Conservation (phyloP, 257 asterid species). For the Voacanga thouarsii region DNA sequence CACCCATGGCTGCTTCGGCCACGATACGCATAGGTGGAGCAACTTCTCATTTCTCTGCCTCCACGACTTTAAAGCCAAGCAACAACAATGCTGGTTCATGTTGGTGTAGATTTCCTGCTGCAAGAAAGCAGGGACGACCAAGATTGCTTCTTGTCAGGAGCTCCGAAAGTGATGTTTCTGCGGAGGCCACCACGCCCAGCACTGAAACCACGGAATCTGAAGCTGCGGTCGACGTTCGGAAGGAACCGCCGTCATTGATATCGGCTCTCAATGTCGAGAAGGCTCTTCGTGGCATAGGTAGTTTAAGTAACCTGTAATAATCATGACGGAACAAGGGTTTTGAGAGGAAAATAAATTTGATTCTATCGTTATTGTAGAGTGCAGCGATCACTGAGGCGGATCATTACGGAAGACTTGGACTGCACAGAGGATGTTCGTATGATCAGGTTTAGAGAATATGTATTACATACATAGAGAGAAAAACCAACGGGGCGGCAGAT, state of each 20-base stretch:
- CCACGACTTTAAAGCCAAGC: slow-evolving; percentile 1
- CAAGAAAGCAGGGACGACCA: slow-evolving; percentile 9
- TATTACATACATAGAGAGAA: no score
- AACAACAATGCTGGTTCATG: background rate
- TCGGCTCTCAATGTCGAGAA: slow-evolving; percentile 75
- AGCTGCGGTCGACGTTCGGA: slow-evolving; percentile 34
- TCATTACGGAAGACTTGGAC: slow-evolving; percentile 71
- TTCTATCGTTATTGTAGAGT: slow-evolving; percentile 28
- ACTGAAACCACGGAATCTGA: slow-evolving; percentile 23
- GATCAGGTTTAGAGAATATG: slow-evolving; percentile 41
- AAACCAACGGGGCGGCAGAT: background rate
- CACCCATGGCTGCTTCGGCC: slow-evolving; percentile 42
- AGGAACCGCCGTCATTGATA: slow-evolving; percentile 58
- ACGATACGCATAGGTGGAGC: slow-evolving; percentile 21
- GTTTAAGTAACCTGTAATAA: no score
- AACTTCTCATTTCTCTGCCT: slow-evolving; percentile 21
- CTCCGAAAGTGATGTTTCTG: slow-evolving; percentile 28
- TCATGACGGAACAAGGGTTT: no score
- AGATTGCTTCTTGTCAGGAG: slow-evolving; percentile 10
- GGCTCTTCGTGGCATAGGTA: slow-evolving; percentile 78
- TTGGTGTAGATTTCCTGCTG: background rate
- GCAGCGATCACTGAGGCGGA: slow-evolving; percentile 86
- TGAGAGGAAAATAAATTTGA: background rate
- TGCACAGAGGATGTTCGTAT: slow-evolving; percentile 53
- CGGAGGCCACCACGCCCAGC: slow-evolving; percentile 15